A percentile compares a stretch with the other conserved stretches of the same genome.
Evolutionary conservation across 2,329 filamentous ascomycete species (phyloP).

Genomic region (Claviceps capensis): DNA sequence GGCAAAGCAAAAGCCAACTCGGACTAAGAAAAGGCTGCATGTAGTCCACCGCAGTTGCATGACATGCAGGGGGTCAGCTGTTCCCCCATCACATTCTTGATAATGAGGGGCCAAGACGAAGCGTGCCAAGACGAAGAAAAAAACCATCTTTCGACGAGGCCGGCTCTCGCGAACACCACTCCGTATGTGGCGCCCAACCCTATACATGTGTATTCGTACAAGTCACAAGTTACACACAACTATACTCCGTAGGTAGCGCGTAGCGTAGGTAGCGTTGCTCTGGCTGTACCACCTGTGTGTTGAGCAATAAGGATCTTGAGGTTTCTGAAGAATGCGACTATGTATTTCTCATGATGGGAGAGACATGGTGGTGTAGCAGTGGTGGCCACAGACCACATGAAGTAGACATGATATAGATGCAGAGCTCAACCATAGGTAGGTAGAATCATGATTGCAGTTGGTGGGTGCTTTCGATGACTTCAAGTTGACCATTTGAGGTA

Average conservation of each 20-base stretch:
- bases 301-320: neutral
- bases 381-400: neutral
- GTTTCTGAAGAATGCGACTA: neutral
- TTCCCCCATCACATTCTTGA: neutral
- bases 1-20: too few relatives aligned
- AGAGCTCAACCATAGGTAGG: neutral
- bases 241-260: too few relatives aligned
- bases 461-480: too few relatives aligned
- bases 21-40: too few relatives aligned
- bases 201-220: neutral
- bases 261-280: too few relatives aligned
- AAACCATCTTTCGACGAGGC: neutral
- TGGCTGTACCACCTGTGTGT: neutral
- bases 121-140: neutral
- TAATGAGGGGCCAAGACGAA: neutral
- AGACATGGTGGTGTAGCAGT: neutral
- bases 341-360: neutral
- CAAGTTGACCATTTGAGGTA: too few relatives aligned
- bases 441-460: too few relatives aligned
- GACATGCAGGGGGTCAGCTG: neutral
- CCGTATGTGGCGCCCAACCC: neutral
- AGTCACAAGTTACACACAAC: neutral
- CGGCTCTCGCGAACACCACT: conserved; percentile 4
- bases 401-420: neutral
- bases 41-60: neutral